Conservation (phyloP, 352 stramenopile species). For the Phytophthora chlamydospora region DNA sequence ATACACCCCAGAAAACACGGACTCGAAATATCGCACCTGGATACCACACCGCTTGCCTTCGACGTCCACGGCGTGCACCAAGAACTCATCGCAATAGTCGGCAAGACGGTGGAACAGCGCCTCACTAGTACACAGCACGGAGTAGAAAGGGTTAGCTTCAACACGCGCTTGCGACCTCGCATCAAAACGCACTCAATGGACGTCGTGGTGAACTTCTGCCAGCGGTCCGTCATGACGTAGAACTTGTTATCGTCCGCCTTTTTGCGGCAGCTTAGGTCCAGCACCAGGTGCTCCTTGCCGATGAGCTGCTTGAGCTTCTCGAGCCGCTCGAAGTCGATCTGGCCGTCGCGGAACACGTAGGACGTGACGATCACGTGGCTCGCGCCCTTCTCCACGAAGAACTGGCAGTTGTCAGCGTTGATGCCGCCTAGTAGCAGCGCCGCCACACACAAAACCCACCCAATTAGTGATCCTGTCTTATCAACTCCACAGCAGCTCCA, state of each 20-base stretch:
- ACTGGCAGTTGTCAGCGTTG: conserved; percentile 92
- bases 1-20: neutral
- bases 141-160: conserved; percentile 5
- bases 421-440: conserved; percentile 69
- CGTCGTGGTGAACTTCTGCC: conserved; percentile 97
- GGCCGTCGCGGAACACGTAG: conserved; percentile 94
- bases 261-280: conserved; percentile 97
- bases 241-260: conserved; percentile 88
- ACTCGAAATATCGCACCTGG: conserved; percentile 48
- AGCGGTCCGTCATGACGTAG: conserved; percentile 97
- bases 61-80: conserved; percentile 98
- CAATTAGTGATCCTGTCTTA: too few relatives aligned
- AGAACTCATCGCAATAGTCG: conserved; percentile 96
- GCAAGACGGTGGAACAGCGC: conserved; percentile 90
- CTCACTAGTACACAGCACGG: conserved; percentile 43
- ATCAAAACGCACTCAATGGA: conserved; percentile 72
- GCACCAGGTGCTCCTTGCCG: conserved; percentile 87
- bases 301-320: conserved; percentile 69
- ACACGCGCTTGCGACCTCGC: neutral
- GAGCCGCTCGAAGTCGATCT: conserved; percentile 89
- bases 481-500: neutral
- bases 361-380: conserved; percentile 99
- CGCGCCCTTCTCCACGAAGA: conserved; percentile 95
- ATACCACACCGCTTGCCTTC: conserved; percentile 97
- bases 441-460: conserved; percentile 1